Conservation (phyloP, 192 early-diverging fungal genomes). For the Backusella psychrophila region DNA sequence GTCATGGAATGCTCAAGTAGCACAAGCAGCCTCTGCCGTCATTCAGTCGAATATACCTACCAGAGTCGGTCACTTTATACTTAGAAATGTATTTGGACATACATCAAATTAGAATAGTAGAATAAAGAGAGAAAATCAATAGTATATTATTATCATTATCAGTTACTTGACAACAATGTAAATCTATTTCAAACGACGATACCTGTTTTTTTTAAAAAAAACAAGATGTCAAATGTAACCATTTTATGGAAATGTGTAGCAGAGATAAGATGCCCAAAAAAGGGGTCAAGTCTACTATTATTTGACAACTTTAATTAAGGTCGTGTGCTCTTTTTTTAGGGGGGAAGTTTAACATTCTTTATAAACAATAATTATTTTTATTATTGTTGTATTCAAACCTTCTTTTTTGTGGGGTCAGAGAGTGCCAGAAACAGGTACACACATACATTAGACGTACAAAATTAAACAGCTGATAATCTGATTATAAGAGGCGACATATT, state of each 20-base stretch:
- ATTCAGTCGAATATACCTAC: slow-evolving; percentile 10
- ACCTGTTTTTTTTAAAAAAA: neutral
- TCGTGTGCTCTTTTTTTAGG: neutral
- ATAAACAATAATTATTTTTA: neutral
- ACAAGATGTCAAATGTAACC: no score
- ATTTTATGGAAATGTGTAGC: neutral
- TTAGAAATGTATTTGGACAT: slow-evolving; percentile 4
- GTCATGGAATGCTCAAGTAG: slow-evolving; percentile 4
- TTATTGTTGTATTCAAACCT: neutral
- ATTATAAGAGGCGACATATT: neutral
- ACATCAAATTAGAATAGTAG: neutral
- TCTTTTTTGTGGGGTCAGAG: neutral
- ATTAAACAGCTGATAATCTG: neutral
- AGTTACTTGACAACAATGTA: neutral
- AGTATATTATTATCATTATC: neutral
- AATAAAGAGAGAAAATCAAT: neutral
- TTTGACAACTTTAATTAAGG: neutral
- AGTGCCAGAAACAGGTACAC: neutral
- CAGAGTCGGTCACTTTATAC: neutral
- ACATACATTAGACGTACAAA: neutral
- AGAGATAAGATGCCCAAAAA: no score
- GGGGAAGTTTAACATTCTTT: neutral
- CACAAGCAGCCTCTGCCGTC: neutral
- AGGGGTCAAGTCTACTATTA: neutral
- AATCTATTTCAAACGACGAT: neutral